Base-by-base conservation (phyloP, 2,329 filamentous ascomycete genomes). In the Aspergillus tanneri region DNA sequence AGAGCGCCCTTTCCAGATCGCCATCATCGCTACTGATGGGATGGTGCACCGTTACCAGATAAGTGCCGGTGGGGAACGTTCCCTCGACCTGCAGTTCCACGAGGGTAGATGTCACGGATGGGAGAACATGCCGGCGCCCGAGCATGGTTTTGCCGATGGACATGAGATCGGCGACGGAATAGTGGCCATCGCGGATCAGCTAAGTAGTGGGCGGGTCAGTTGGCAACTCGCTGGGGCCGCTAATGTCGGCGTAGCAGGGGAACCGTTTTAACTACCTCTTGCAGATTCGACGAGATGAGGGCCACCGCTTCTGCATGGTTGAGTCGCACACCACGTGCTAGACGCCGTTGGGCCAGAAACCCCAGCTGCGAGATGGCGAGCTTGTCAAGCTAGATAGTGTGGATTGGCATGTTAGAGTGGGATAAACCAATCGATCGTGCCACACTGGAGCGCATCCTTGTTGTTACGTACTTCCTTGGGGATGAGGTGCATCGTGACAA, bases 81-180 rank as follows among this genome's bases (percentile, higher is more conserved):
- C 92, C 92, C 72, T 97, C 92, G 56, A 97, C 88, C 77, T 95
- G 90, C 59, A 97, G 81, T 73, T 95, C 87, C 49, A 82, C 79
- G 35, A 97, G 81, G 3, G 88, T 90, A 34, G 81, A 78, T 50
- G 86, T 82, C 19, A 96, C 92, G 9, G 86, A 84, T 18, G 92
- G 90, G 35, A 90, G 78, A 51, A 97, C 92, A 70, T 97, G 92
- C 25, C 92, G 87, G 8, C 92, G 87, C 55, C 92, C 92, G 2
- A 97, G 87, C 85, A 97, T 91, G 46, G 88, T 92, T 61, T 88
- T 84, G 60, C 92, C 92, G 55, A 96, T 82, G 52, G 83, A 77
- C 91, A 97, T 97, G 66, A 97, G 88, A 69, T 96, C 90, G 30
- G 91, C 86, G 45, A 97, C 92, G 11, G 82, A 87, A 74, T 96